Percentiles rank a stretch among this genome's conserved stretches.
phyloP scores from a whole-genome alignment of 2,329 filamentous ascomycete genomes.

The Ceratocystis variospora region DNA sequence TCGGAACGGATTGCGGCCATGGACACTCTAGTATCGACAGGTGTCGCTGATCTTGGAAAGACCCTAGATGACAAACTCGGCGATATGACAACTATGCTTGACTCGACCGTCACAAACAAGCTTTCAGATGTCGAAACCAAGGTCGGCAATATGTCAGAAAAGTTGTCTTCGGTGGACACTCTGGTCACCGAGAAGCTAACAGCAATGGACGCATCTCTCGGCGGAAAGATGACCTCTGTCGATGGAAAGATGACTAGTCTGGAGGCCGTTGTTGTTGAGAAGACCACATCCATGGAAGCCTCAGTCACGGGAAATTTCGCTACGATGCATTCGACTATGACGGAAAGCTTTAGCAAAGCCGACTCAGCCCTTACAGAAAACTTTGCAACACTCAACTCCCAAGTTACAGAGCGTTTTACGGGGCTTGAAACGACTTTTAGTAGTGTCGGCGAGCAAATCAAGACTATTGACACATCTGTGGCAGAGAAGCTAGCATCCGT shows the following conservation, averaged over 20 bases:
- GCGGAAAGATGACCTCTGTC: constrained; percentile 13
- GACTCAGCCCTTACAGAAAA: constrained; percentile 18
- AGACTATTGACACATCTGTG: constrained; percentile 1
- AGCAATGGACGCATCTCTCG: background rate
- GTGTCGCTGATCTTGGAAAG: constrained; percentile 12
- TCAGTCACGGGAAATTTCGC: constrained; percentile 18
- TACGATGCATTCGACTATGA: constrained; percentile 18
- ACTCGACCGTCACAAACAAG: background rate
- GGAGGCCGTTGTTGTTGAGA: constrained; percentile 14
- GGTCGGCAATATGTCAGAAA: background rate
- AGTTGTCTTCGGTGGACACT: background rate
- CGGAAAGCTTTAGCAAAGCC: constrained; percentile 14
- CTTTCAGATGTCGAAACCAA: constrained; percentile 8
- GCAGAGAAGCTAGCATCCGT: constrained; percentile 12
- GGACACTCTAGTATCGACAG: constrained; percentile 3
- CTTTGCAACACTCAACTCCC: constrained; percentile 18
- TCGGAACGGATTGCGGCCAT: constrained; percentile 11
- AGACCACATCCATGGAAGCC: constrained; percentile 12
- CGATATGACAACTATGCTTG: constrained; percentile 11
- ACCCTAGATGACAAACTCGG: constrained; percentile 11
- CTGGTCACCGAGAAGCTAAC: constrained; percentile 8
- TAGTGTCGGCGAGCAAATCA: constrained; percentile 10
- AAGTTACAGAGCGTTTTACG: constrained; percentile 12
- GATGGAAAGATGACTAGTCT: constrained; percentile 16
- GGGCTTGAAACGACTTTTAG: constrained; percentile 14